Conservation (phyloP, 1,139 yeast species). For the Suhomyces kunorum region DNA sequence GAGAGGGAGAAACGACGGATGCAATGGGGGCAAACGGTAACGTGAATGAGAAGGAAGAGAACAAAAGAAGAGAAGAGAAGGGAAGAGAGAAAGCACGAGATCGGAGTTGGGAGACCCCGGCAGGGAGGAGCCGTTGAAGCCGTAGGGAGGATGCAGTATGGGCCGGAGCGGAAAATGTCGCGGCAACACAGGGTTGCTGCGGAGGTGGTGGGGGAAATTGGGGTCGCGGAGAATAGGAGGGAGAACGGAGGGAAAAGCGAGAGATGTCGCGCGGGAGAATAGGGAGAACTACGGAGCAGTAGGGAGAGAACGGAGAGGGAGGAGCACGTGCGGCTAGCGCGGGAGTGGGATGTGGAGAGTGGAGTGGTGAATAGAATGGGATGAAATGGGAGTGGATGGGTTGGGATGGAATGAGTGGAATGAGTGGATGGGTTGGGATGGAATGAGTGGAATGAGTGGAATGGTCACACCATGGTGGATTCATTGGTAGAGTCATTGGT, state of each 20-base stretch:
- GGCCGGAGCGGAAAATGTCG: background rate
- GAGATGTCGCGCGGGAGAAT: background rate
- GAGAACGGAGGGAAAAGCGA: no score
- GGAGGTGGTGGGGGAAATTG: no score
- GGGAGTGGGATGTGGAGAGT: background rate
- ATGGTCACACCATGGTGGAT: no score
- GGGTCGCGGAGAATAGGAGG: no score
- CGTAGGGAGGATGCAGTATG: no score
- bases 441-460: no score
- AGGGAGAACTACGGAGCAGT: no score
- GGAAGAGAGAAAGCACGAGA: background rate
- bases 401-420: background rate
- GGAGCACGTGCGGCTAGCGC: no score
- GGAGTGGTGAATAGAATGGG: background rate
- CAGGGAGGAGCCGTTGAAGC: background rate
- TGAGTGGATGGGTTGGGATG: background rate
- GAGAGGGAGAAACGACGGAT: background rate
- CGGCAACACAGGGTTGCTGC: background rate
- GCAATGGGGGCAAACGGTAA: background rate
- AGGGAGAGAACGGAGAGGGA: background rate
- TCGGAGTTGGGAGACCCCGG: background rate
- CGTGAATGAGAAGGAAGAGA: background rate
- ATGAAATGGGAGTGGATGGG: background rate
- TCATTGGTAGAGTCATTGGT: no score
- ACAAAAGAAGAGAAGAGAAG: background rate